Percentiles rank a stretch among this genome's conserved stretches.
phyloP scores from a whole-genome alignment of 805 yeast species.

The Starmerella powellii region DNA sequence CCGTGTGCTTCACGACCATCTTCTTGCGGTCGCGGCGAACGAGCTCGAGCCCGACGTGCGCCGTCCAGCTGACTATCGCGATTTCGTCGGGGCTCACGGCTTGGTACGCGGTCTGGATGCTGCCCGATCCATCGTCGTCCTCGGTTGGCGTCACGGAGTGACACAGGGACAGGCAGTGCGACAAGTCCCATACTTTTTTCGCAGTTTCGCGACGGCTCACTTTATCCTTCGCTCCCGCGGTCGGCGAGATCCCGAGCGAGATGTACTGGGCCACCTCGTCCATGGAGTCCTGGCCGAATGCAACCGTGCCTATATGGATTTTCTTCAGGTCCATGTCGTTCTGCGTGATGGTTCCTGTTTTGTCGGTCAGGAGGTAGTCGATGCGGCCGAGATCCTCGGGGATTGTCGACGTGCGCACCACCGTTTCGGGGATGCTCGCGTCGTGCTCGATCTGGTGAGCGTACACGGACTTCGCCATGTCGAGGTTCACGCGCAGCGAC shows the following conservation, averaged over 20 bases:
- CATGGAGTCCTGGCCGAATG: conserved; percentile 84
- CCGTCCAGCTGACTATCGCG: conserved; percentile 90
- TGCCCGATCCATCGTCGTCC: conserved; percentile 29
- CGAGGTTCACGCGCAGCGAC: conserved; percentile 83
- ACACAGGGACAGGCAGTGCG: conserved; percentile 78
- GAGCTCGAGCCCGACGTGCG: conserved; percentile 68
- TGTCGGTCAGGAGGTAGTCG: conserved; percentile 83
- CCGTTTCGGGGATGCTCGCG: conserved; percentile 61
- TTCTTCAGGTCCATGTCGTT: conserved; percentile 96
- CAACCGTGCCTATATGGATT: conserved; percentile 81
- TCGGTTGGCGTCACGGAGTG: conserved; percentile 94
- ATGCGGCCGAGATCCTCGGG: conserved; percentile 97
- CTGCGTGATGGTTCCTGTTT: conserved; percentile 95
- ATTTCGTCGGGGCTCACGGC: conserved; percentile 99
- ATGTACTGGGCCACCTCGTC: conserved; percentile 74
- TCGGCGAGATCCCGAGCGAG: conserved; percentile 21
- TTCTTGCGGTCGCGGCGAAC: conserved; percentile 70
- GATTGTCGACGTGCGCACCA: conserved; percentile 92
- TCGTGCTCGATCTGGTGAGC: conserved; percentile 94
- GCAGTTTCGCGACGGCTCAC: conserved; percentile 50
- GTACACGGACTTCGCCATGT: conserved; percentile 89
- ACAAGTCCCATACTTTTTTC: conserved; percentile 63
- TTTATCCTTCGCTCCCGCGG: conserved; percentile 13
- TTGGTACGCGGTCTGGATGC: conserved; percentile 47
- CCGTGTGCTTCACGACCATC: conserved; percentile 53